Percentiles rank a stretch among this genome's conserved stretches.
Conservation (phyloP, 2,329 filamentous ascomycete species). For the Metarhizium robertsii region DNA sequence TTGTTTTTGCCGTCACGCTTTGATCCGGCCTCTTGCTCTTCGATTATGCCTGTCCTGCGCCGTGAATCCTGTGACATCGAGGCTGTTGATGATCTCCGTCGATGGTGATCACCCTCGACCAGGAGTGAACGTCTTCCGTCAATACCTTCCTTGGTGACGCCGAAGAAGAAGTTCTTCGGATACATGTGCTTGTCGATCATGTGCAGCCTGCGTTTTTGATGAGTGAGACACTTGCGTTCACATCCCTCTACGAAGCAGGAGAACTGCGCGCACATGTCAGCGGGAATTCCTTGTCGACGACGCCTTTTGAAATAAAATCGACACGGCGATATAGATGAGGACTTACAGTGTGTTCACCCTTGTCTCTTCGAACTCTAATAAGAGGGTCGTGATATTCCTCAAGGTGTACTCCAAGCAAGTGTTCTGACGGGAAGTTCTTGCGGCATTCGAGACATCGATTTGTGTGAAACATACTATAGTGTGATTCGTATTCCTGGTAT, state of each 20-base stretch:
- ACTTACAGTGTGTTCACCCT: conserved; percentile 77
- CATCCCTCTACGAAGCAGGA: conserved; percentile 86
- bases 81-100: conserved; percentile 37
- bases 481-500: conserved; percentile 75
- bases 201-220: conserved; percentile 77
- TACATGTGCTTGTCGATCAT: conserved; percentile 93
- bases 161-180: conserved; percentile 80
- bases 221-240: conserved; percentile 72
- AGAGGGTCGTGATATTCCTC: conserved; percentile 87
- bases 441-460: conserved; percentile 80
- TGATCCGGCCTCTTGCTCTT: conserved; percentile 10
- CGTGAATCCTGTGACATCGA: conserved; percentile 22
- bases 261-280: conserved; percentile 41
- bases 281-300: not conserved
- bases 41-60: conserved; percentile 23
- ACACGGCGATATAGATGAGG: not conserved
- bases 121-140: conserved; percentile 77
- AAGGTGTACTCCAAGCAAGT: conserved; percentile 76
- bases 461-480: conserved; percentile 72
- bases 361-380: conserved; percentile 58
- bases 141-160: conserved; percentile 80
- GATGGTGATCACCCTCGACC: conserved; percentile 41
- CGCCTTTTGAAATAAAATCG: not conserved
- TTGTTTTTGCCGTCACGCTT: conserved; percentile 6
- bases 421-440: conserved; percentile 78